Evolutionary conservation across 2,329 filamentous ascomycete species (phyloP).

Genomic region (Dendryphion nanum): DNA sequence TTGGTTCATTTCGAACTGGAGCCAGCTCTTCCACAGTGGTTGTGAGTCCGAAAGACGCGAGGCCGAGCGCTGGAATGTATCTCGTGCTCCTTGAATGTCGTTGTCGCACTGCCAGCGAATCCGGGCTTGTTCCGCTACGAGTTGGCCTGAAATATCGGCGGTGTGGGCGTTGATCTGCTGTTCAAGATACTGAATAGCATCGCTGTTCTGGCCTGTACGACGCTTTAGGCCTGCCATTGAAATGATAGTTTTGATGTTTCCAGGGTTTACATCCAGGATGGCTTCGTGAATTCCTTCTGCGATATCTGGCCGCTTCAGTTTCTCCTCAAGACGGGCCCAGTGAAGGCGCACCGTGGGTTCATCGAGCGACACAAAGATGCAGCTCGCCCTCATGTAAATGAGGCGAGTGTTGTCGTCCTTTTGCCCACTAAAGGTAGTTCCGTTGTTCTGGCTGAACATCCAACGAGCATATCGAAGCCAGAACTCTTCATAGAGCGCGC

Average conservation of each 20-base stretch:
- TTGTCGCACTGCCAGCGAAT: slow-evolving; percentile 87
- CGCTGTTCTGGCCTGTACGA: slow-evolving; percentile 78
- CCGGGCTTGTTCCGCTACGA: slow-evolving; percentile 85
- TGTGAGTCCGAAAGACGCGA: slow-evolving; percentile 83
- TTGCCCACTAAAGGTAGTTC: not conserved
- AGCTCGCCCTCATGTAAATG: slow-evolving; percentile 85
- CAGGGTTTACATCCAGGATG: slow-evolving; percentile 72
- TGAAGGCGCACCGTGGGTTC: slow-evolving; percentile 80
- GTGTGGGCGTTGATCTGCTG: slow-evolving; percentile 72
- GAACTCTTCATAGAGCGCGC: slow-evolving; percentile 94
- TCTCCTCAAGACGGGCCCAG: slow-evolving; percentile 94
- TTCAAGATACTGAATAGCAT: slow-evolving; percentile 81
- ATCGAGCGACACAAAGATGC: slow-evolving; percentile 82
- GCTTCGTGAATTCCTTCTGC: slow-evolving; percentile 82
- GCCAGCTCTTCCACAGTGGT: slow-evolving; percentile 86
- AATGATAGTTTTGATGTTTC: slow-evolving; percentile 82
- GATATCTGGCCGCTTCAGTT: slow-evolving; percentile 70
- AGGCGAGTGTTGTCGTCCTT: slow-evolving; percentile 80
- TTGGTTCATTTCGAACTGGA: slow-evolving; percentile 85
- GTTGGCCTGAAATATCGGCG: slow-evolving; percentile 76
- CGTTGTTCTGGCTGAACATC: slow-evolving; percentile 73
- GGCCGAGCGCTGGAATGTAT: slow-evolving; percentile 77
- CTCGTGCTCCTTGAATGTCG: slow-evolving; percentile 74
- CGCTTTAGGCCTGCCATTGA: slow-evolving; percentile 85
- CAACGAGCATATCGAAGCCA: slow-evolving; percentile 97